Evolutionary conservation across 805 yeast genomes (phyloP).

Genomic region (Candida ortonii): DNA sequence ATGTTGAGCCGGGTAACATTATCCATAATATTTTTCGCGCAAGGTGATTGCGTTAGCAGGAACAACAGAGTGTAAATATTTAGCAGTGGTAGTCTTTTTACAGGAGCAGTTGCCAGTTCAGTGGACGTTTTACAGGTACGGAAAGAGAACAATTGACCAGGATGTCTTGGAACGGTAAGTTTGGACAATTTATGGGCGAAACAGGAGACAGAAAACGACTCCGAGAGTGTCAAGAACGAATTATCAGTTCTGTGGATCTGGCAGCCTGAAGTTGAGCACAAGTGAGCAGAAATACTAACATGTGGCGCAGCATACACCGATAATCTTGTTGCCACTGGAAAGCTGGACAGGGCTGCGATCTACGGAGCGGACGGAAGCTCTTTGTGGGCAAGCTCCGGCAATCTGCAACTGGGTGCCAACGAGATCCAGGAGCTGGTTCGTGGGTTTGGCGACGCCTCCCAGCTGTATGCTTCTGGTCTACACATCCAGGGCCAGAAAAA

Average conservation of each 20-base stretch:
- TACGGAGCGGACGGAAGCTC: constrained; percentile 95
- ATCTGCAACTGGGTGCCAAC: constrained; percentile 57
- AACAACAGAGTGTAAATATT: too few species aligned
- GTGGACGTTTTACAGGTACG: too few species aligned
- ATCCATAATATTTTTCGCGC: too few species aligned
- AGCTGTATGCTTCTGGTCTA: constrained; percentile 81
- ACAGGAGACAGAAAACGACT: too few species aligned
- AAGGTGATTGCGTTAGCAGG: too few species aligned
- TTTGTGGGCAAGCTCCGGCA: constrained; percentile 84
- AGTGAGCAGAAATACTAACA: constrained; percentile 6
- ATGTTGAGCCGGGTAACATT: too few species aligned
- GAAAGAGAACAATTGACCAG: not conserved
- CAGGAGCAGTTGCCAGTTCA: too few species aligned
- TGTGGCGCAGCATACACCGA: constrained; percentile 81
- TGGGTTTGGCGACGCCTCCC: constrained; percentile 78
- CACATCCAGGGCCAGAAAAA: constrained; percentile 84
- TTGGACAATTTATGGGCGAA: not conserved
- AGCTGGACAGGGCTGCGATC: constrained; percentile 88
- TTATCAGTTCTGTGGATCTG: too few species aligned
- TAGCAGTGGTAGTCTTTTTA: too few species aligned
- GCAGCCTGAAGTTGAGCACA: not conserved
- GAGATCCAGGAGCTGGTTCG: constrained; percentile 73
- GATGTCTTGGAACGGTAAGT: constrained; percentile 38
- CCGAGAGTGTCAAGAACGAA: too few species aligned
- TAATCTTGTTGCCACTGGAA: constrained; percentile 81